Conservation (phyloP, 148 eudicot species). For the Cornus suecica region DNA sequence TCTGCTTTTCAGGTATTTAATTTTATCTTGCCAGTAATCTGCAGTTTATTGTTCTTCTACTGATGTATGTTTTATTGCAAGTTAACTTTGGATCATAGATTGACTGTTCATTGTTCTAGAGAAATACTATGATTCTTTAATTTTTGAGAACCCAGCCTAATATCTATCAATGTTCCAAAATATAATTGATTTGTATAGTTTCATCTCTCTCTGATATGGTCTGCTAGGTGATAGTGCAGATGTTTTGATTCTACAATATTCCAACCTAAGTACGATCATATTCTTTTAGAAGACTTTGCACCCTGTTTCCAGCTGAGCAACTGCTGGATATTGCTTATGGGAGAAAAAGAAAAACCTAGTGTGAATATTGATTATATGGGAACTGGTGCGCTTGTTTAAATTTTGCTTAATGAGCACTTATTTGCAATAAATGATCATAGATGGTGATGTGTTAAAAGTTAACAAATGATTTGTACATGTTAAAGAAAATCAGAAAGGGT, state of each 20-base stretch:
- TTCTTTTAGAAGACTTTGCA: not conserved
- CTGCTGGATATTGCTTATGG: too few species aligned
- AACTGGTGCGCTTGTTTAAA: too few species aligned
- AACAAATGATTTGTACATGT: too few species aligned
- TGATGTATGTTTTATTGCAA: not conserved
- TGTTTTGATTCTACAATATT: not conserved
- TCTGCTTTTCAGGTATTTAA: conserved; percentile 87
- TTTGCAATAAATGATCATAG: too few species aligned
- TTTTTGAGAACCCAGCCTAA: not conserved
- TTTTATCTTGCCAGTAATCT: conserved; percentile 5
- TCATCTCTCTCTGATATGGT: not conserved
- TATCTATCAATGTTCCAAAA: not conserved
- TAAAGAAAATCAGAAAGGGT: too few species aligned
- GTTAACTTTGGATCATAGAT: not conserved
- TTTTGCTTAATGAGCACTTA: too few species aligned
- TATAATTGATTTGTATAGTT: not conserved
- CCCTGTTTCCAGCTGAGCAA: too few species aligned
- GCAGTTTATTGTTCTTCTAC: not conserved
- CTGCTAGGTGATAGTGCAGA: not conserved
- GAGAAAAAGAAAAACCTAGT: too few species aligned
- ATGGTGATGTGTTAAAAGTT: too few species aligned
- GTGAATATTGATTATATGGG: too few species aligned
- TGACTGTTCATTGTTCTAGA: not conserved
- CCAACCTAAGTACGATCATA: not conserved
- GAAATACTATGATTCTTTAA: not conserved